Evolutionary conservation across 345 rosid species (phyloP).

Genomic region (Aquilaria sinensis): DNA sequence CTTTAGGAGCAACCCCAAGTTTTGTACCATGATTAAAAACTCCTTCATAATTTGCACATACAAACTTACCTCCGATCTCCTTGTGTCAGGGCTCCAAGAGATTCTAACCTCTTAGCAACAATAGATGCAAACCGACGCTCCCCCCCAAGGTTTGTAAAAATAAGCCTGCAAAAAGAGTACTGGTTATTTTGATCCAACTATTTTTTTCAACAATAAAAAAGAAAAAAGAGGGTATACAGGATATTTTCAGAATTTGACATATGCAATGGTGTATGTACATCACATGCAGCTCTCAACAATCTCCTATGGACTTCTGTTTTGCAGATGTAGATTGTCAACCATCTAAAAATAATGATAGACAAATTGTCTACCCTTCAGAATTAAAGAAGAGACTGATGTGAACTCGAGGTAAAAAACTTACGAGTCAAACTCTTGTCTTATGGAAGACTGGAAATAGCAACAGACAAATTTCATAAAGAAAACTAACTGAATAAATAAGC

Average conservation of each 20-base stretch:
- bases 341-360: background rate
- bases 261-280: too few species aligned
- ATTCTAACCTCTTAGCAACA: constrained; percentile 95
- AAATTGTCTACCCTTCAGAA: background rate
- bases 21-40: background rate
- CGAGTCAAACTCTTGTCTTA: background rate
- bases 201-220: constrained; percentile 8
- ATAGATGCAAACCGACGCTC: constrained; percentile 99
- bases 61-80: constrained; percentile 87
- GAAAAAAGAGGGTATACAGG: too few species aligned
- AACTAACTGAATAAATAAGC: background rate
- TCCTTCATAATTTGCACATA: background rate
- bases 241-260: too few species aligned
- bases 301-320: too few species aligned
- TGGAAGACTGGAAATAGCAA: background rate
- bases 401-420: background rate
- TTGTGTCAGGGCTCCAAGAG: constrained; percentile 97
- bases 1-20: background rate
- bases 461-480: too few species aligned
- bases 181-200: constrained; percentile 14
- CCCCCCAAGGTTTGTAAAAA: constrained; percentile 94
- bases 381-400: too few species aligned
- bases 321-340: background rate
- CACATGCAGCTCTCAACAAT: too few species aligned
- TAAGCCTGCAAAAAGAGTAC: constrained; percentile 41